Evolutionary conservation across 2,329 filamentous ascomycete species (phyloP).

Genomic region (Monosporascus ibericus): DNA sequence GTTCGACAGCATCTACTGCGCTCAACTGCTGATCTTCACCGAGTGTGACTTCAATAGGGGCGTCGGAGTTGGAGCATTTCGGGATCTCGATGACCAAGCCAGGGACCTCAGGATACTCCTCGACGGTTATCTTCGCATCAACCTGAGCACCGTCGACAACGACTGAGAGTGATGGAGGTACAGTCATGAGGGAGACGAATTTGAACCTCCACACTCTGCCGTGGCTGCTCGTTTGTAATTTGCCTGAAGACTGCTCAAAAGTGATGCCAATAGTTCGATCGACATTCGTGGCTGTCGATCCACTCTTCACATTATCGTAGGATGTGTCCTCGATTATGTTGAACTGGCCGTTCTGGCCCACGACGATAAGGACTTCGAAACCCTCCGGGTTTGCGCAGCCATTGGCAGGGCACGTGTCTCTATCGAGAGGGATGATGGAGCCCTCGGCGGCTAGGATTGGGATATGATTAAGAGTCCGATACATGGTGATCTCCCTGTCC

Average conservation of each 20-base stretch:
- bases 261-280: neutral
- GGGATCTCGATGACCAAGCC: neutral
- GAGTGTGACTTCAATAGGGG: neutral
- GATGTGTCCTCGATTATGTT: constrained; percentile 40
- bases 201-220: neutral
- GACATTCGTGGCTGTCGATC: neutral
- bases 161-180: neutral
- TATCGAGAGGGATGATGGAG: constrained; percentile 52
- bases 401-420: constrained; percentile 32
- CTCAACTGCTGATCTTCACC: neutral
- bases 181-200: constrained; percentile 4
- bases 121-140: neutral
- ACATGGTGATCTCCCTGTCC: constrained; percentile 43
- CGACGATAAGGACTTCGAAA: constrained; percentile 43
- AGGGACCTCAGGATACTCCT: neutral
- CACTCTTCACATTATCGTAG: neutral
- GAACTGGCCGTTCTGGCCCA: constrained; percentile 42
- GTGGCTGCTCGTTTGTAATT: neutral
- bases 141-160: neutral
- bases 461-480: constrained; percentile 40
- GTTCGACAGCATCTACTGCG: neutral
- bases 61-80: neutral
- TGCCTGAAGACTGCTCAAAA: neutral
- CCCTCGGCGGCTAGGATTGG: constrained; percentile 52
- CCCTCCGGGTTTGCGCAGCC: constrained; percentile 39